phyloP scores from a whole-genome alignment of 2,329 filamentous ascomycete genomes.

The Epichloe bromicola region DNA sequence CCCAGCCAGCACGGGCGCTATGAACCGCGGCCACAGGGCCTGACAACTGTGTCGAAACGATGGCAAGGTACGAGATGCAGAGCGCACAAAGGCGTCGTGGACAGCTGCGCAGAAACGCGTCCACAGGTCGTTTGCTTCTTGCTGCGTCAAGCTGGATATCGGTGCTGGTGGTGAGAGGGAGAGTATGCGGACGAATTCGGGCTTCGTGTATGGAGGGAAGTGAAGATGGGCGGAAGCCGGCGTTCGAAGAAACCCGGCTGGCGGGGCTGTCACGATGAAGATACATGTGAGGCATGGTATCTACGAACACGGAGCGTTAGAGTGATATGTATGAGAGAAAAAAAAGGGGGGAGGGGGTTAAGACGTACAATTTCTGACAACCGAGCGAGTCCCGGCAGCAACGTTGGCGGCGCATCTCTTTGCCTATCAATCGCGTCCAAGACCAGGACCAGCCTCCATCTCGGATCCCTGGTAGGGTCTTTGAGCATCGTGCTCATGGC shows the following conservation, averaged over 20 bases:
- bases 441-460: conserved; percentile 62
- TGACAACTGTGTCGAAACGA: conserved; percentile 57
- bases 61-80: conserved; percentile 67
- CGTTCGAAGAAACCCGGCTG: conserved; percentile 55
- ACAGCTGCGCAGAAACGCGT: conserved; percentile 69
- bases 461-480: conserved; percentile 23
- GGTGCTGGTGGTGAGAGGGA: conserved; percentile 33
- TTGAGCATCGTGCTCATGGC: conserved; percentile 55
- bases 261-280: conserved; percentile 62
- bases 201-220: conserved; percentile 74
- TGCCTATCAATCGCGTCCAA: conserved; percentile 81
- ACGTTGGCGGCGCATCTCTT: conserved; percentile 62
- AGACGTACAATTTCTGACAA: conserved; percentile 62
- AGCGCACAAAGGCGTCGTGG: conserved; percentile 74
- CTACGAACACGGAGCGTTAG: conserved; percentile 27
- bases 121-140: conserved; percentile 58
- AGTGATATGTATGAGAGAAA: background rate
- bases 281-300: conserved; percentile 67
- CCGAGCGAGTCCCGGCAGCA: conserved; percentile 69
- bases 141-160: conserved; percentile 35
- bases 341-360: too few species aligned
- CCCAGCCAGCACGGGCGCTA: conserved; percentile 62
- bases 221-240: conserved; percentile 62
- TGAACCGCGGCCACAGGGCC: conserved; percentile 76
- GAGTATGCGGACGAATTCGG: conserved; percentile 68